Evolutionary conservation across 495 filamentous ascomycete species (phyloP), one percentile per base, ranked within the genome.

Genomic region (Penicillium lividum): DNA sequence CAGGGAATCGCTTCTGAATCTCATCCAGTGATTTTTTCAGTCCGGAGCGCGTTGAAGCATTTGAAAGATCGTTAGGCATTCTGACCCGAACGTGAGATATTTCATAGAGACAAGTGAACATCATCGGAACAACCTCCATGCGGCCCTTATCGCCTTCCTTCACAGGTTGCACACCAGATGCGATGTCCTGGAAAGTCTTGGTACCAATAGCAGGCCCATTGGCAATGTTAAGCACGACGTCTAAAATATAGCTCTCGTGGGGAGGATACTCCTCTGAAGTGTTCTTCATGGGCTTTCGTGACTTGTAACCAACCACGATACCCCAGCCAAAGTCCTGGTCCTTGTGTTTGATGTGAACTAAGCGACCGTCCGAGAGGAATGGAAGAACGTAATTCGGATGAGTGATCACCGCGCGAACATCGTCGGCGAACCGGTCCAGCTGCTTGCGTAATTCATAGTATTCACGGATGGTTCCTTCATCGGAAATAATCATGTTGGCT

Each of bases 311-410:
- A 11, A 96, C 82, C 18, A 96, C 82, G 1, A 89, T 86, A 52
- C 93, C 94, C 95, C 94, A 98, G 40, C 92, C 94, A 69, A 92
- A 98, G 66, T 97, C 91, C 58, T 83, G 72, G 51, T 88, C 86
- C 48, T 86, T 83, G 65, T 89, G 83, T 65, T 89, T 90, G 57
- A 98, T 86, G 46, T 86, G 84, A n/a, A 98, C 83, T 13, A 97
- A 71, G 16, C 94, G 86, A 10, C 94, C 94, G 33, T 86, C 77
- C 58, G 92, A 87, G 70, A 97, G 76, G 68, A 86, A 98, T 53
- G 87, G 82, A 27, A 93, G 68, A 64, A 85, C 89, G 69, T 97
- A 88, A 59, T 87, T 86, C 7, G 95, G 94, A 62, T 97, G 91
- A 50, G 89, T 93, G 52, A 96, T 91, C 43, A 98, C 91, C 48